Percentiles rank a stretch among this genome's conserved stretches.
phyloP scores from a whole-genome alignment of 306 rosid species.

The Nissolia schottii region DNA sequence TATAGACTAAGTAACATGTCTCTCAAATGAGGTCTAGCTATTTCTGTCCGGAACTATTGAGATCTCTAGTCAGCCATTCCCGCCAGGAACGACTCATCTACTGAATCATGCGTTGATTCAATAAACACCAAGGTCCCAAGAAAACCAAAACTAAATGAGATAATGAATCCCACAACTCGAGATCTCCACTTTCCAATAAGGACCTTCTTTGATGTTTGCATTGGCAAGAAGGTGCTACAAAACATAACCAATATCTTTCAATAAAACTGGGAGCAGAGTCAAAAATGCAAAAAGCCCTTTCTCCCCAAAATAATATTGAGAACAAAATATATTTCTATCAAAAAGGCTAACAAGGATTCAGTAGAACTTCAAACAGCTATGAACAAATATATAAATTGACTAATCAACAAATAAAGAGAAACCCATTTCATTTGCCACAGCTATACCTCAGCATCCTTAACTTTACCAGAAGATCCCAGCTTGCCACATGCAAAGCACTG shows the following conservation, averaged over 20 bases:
- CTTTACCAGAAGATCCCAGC: constrained; percentile 72
- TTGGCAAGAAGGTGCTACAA: neutral
- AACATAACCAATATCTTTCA: neutral
- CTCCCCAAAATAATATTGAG: neutral
- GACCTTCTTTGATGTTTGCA: neutral
- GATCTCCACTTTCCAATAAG: neutral
- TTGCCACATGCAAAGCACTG: constrained; percentile 90
- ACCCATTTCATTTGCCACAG: neutral
- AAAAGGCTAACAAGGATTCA: neutral
- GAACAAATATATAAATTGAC: neutral
- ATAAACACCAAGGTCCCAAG: neutral
- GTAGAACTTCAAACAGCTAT: neutral
- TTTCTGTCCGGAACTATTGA: neutral
- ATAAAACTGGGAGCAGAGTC: neutral
- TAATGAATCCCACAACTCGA: neutral
- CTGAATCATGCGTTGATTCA: neutral
- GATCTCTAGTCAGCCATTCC: neutral
- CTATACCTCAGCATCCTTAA: constrained; percentile 71
- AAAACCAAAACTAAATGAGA: neutral
- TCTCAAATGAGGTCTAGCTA: neutral
- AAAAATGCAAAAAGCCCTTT: neutral
- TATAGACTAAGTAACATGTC: neutral
- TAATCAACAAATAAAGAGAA: neutral
- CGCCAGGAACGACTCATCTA: neutral
- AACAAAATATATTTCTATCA: neutral